Percentiles rank a stretch among this genome's conserved stretches.
Evolutionary conservation across 768 basidiomycete genomes (phyloP).

Genomic region (Lanmaoa rubissima): DNA sequence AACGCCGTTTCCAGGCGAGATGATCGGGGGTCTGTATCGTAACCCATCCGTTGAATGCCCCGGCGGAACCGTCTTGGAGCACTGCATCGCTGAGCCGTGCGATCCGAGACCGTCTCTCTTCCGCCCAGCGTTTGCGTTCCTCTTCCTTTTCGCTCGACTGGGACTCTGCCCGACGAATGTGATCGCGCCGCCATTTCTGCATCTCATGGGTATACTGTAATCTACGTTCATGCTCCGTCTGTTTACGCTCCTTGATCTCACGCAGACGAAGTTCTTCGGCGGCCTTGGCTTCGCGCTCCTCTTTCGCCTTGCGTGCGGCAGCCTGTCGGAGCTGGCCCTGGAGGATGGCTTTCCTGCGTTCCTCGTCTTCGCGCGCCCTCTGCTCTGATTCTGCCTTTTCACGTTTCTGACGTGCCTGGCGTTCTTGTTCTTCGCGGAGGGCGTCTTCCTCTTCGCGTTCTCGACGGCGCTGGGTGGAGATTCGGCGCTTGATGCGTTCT

Average conservation of each 20-base stretch:
- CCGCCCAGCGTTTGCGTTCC: conserved; percentile 38
- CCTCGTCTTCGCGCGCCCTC: conserved; percentile 41
- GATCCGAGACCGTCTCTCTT: conserved; percentile 38
- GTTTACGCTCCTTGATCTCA: conserved; percentile 49
- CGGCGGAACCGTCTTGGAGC: conserved; percentile 39
- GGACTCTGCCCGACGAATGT: conserved; percentile 44
- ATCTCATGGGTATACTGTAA: conserved; percentile 49
- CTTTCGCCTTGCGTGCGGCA: conserved; percentile 35
- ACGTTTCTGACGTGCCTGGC: conserved; percentile 33
- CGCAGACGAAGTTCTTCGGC: conserved; percentile 44
- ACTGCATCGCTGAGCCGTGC: conserved; percentile 47
- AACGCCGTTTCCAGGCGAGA: conserved; percentile 63
- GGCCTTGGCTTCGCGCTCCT: conserved; percentile 39
- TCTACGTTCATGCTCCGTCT: conserved; percentile 45
- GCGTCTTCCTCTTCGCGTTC: conserved; percentile 43
- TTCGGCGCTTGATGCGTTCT: conserved; percentile 24
- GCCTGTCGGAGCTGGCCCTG: conserved; percentile 42
- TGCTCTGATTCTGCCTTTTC: conserved; percentile 22
- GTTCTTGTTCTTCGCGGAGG: conserved; percentile 42
- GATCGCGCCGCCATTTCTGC: conserved; percentile 53
- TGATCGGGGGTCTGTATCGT: conserved; percentile 56
- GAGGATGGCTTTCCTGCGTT: conserved; percentile 40
- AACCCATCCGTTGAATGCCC: conserved; percentile 54
- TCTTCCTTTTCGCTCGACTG: conserved; percentile 46
- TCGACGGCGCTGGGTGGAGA: conserved; percentile 20